phyloP scores from a whole-genome alignment of 331 rosid species.

The Stylosanthes scabra region DNA sequence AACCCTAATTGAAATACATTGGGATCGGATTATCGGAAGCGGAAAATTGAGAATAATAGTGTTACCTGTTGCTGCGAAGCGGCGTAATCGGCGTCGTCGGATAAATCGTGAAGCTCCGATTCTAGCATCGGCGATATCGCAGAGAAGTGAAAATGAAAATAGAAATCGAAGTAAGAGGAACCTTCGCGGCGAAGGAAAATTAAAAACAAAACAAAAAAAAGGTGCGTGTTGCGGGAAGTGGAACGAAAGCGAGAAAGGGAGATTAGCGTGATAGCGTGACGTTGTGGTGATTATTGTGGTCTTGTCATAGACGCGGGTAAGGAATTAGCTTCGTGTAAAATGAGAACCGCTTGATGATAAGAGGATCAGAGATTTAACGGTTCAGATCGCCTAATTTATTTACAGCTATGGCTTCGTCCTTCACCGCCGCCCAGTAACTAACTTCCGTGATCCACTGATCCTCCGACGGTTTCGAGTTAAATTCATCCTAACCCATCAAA shows the following conservation, averaged over 20 bases:
- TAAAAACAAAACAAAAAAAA: background rate
- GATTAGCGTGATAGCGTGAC: conserved; percentile 5
- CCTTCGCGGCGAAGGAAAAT: conserved; percentile 56
- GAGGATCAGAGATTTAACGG: conserved; percentile 24
- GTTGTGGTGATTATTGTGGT: background rate
- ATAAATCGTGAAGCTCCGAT: conserved; percentile 89
- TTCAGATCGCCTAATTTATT: conserved; percentile 4
- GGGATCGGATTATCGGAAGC: background rate
- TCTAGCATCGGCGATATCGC: conserved; percentile 67
- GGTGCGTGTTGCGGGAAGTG: conserved; percentile 25
- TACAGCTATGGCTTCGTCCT: background rate
- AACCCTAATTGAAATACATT: conserved; percentile 43
- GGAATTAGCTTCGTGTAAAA: background rate
- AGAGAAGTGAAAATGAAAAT: conserved; percentile 25
- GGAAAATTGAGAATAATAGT: background rate
- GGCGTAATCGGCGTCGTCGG: conserved; percentile 97
- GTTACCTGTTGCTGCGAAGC: conserved; percentile 89
- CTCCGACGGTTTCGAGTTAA: too few species aligned
- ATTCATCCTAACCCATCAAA: too few species aligned
- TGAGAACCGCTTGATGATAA: conserved; percentile 26
- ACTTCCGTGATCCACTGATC: background rate
- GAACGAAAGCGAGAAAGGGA: background rate
- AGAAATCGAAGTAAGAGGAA: background rate
- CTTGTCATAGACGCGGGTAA: conserved; percentile 41
- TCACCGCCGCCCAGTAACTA: background rate